These are phyloP conservation scores for Solanum gracilifrons DNA, from an alignment of 257 asterid species.

Conservation along the genomic window DNA sequence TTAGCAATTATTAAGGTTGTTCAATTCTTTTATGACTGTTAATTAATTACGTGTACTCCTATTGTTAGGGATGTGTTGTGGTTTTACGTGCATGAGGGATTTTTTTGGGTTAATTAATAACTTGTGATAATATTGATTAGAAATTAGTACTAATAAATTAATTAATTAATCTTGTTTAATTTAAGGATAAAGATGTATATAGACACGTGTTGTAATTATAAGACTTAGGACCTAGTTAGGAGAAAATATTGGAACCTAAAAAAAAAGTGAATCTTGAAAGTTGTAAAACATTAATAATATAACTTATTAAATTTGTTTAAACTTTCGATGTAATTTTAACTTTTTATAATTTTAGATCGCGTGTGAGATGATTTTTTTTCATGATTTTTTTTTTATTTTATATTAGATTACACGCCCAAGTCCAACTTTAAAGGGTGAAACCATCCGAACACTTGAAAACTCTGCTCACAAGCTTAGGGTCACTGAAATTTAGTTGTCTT, in stretches of 20 bases:
- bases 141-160: not conserved
- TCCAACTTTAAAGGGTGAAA: not conserved
- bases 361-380: not conserved
- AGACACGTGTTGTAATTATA: not conserved
- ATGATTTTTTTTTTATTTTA: not conserved
- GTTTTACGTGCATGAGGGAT: not conserved
- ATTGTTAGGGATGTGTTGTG: constrained; percentile 1
- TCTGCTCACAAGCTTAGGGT: not conserved
- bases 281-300: not conserved
- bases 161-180: not conserved
- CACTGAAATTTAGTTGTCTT: not conserved
- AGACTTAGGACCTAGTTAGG: not conserved
- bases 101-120: not conserved
- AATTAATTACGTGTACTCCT: not conserved
- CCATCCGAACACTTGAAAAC: too few relatives aligned
- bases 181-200: not conserved
- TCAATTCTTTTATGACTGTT: not conserved
- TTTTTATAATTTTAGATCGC: not conserved
- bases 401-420: not conserved
- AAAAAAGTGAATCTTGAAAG: not conserved
- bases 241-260: not conserved
- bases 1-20: not conserved
- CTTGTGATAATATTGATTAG: not conserved
- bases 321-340: not conserved
- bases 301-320: not conserved